A percentile compares a stretch with the other conserved stretches of the same genome.
Evolutionary conservation across 306 rosid species (phyloP).

Genomic region (Rosa persica): DNA sequence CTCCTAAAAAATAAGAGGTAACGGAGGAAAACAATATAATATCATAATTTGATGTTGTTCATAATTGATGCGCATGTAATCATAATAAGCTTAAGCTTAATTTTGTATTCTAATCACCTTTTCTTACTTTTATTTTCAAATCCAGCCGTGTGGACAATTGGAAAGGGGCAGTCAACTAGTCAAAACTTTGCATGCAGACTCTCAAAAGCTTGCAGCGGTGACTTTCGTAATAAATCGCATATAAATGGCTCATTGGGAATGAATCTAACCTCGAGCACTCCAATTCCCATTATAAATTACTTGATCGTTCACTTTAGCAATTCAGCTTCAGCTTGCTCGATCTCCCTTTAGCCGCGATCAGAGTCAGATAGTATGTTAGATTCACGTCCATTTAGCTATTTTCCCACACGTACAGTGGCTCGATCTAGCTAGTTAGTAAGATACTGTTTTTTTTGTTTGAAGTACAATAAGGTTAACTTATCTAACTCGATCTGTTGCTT

Average conservation of each 20-base stretch:
- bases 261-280: not conserved
- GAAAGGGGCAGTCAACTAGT: not conserved
- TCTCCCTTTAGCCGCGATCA: not conserved
- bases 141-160: not conserved
- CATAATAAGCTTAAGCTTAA: no score
- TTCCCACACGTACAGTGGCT: no score
- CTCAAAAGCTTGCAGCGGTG: not conserved
- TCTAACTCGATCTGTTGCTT: not conserved
- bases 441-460: not conserved
- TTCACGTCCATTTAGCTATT: no score
- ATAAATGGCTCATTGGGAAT: not conserved
- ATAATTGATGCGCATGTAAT: no score
- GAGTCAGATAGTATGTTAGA: not conserved
- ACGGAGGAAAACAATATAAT: no score
- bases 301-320: not conserved
- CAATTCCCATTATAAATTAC: not conserved
- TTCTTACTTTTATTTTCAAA: not conserved
- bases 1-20: no score
- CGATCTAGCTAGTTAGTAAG: not conserved
- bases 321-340: not conserved
- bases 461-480: not conserved
- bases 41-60: no score
- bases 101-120: no score
- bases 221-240: not conserved
- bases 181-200: not conserved